phyloP scores from a whole-genome alignment of 2,329 filamentous ascomycete genomes.

The Scytalidium sp. region DNA sequence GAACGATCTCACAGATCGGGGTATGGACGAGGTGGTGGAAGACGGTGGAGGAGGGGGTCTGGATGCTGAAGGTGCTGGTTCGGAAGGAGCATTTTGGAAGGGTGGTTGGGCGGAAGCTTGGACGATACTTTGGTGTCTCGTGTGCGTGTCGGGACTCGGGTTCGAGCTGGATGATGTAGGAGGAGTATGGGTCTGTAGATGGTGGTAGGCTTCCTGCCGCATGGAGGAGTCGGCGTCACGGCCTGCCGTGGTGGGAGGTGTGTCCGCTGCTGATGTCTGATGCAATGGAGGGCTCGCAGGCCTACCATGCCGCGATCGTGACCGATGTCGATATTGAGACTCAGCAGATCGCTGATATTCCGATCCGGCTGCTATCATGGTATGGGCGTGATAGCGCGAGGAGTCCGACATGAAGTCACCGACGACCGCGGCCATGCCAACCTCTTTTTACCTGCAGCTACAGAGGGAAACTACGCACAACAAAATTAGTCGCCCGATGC shows the following conservation, averaged over 20 bases:
- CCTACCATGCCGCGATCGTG: slow-evolving; percentile 20
- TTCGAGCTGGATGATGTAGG: slow-evolving; percentile 27
- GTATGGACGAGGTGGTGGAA: slow-evolving; percentile 9
- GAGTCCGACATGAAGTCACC: slow-evolving; percentile 73
- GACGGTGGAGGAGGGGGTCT: slow-evolving; percentile 8
- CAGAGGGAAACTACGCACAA: slow-evolving; percentile 15
- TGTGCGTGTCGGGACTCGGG: slow-evolving; percentile 15
- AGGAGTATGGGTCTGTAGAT: slow-evolving; percentile 17
- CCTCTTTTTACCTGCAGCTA: slow-evolving; percentile 16
- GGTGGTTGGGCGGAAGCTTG: slow-evolving; percentile 6
- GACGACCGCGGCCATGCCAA: slow-evolving; percentile 60
- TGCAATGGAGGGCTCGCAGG: slow-evolving; percentile 25
- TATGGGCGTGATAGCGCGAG: slow-evolving; percentile 55
- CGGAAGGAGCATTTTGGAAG: slow-evolving; percentile 2
- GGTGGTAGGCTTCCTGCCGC: background rate
- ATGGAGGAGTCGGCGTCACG: background rate
- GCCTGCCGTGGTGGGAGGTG: slow-evolving; percentile 16
- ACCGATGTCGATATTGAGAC: slow-evolving; percentile 24
- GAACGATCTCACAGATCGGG: slow-evolving; percentile 26
- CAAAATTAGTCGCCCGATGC: background rate
- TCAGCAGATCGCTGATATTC: slow-evolving; percentile 46
- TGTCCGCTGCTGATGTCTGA: slow-evolving; percentile 10
- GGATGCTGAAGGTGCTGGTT: slow-evolving; percentile 6
- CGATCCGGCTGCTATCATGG: slow-evolving; percentile 59
- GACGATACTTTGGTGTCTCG: slow-evolving; percentile 19